phyloP scores from a whole-genome alignment of 257 asterid genomes.

The Solanum habrochaites region DNA sequence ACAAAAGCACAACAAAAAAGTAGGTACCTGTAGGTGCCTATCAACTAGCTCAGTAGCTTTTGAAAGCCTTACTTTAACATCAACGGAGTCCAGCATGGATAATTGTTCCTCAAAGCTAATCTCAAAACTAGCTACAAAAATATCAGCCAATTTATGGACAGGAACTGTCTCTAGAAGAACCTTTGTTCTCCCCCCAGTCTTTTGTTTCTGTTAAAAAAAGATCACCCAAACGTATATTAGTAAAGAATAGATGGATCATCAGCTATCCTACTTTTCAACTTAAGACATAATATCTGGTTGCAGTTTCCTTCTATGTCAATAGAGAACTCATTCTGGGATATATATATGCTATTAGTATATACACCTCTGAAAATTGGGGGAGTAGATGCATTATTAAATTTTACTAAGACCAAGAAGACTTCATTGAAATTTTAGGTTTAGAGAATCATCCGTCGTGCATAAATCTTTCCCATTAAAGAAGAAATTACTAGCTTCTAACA shows the following conservation, averaged over 20 bases:
- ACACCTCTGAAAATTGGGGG: not conserved
- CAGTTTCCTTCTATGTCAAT: not conserved
- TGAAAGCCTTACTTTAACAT: slow-evolving; percentile 84
- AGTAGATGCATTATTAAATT: not conserved
- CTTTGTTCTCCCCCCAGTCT: slow-evolving; percentile 87
- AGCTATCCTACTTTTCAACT: not conserved
- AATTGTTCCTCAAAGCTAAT: slow-evolving; percentile 96
- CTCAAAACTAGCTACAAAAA: slow-evolving; percentile 96
- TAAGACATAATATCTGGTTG: not conserved
- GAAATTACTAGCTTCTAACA: not conserved
- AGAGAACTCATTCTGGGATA: not conserved
- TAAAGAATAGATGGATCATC: not conserved
- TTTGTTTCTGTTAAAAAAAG: slow-evolving; percentile 60
- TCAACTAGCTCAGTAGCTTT: slow-evolving; percentile 96
- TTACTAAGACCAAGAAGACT: not conserved
- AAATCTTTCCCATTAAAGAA: not conserved
- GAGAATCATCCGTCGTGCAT: not conserved
- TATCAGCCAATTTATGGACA: slow-evolving; percentile 95
- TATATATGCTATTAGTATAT: not conserved
- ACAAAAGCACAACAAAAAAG: not conserved
- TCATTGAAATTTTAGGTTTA: not conserved
- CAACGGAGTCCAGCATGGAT: slow-evolving; percentile 94
- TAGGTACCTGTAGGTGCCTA: slow-evolving; percentile 84
- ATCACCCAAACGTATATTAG: not conserved
- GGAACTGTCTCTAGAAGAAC: slow-evolving; percentile 97